Evolutionary conservation across 1,284 basidiomycete species (phyloP).

Genomic region (Cryptococcus jaspeensis): DNA sequence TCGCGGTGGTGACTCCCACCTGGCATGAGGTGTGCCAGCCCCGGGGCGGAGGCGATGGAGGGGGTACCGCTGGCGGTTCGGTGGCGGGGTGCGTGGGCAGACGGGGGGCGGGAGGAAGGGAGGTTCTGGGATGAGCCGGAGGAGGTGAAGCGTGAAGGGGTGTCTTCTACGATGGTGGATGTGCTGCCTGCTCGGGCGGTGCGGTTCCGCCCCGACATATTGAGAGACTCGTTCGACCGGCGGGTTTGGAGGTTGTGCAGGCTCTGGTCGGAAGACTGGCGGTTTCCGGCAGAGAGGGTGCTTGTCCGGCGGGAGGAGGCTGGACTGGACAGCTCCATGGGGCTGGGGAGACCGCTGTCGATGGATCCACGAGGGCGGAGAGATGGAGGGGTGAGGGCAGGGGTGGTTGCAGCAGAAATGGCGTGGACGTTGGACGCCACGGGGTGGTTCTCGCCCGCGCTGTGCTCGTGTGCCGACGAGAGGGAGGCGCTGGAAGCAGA

Average conservation of each 20-base stretch:
- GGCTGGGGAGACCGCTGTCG: constrained; percentile 1
- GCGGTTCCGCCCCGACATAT: constrained; percentile 18
- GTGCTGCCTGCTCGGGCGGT: constrained; percentile 22
- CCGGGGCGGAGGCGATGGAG: constrained; percentile 5
- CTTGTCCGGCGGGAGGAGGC: constrained; percentile 4
- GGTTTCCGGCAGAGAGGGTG: not conserved
- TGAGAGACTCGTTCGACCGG: constrained; percentile 11
- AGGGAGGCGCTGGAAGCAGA: constrained; percentile 25
- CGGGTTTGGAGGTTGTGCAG: constrained; percentile 5
- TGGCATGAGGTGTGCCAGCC: constrained; percentile 8
- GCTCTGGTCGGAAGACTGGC: constrained; percentile 10
- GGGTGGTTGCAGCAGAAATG: constrained; percentile 24
- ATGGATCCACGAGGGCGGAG: constrained; percentile 11
- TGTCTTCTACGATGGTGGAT: constrained; percentile 33
- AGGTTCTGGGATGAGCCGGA: not conserved
- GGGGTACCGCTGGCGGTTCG: constrained; percentile 12
- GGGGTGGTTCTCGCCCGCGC: constrained; percentile 17
- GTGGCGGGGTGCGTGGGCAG: not conserved
- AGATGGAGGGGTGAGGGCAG: constrained; percentile 26
- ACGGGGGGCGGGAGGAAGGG: constrained; percentile 2
- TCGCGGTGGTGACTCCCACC: constrained; percentile 6
- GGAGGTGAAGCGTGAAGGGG: constrained; percentile 3
- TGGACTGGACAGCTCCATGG: constrained; percentile 4
- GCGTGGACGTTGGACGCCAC: constrained; percentile 22
- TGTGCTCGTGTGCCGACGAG: constrained; percentile 18